phyloP scores from a whole-genome alignment of 257 asterid species.

The Rhazya stricta region DNA sequence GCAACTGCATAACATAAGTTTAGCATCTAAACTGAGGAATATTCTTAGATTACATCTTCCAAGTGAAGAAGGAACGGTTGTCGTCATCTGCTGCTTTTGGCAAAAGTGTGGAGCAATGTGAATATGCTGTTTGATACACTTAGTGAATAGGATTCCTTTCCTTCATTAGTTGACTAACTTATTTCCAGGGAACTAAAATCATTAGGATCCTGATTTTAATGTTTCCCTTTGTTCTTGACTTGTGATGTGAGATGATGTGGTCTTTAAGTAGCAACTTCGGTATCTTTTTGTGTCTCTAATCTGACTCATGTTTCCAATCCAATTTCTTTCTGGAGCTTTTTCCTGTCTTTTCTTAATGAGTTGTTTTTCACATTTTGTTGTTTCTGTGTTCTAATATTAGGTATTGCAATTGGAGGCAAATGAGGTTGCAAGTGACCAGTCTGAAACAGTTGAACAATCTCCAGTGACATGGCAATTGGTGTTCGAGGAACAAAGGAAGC shows the following conservation, averaged over 20 bases:
- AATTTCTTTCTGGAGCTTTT: not conserved
- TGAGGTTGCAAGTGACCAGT: slow-evolving; percentile 53
- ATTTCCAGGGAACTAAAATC: not conserved
- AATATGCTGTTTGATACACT: not conserved
- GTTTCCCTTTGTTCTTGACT: not conserved
- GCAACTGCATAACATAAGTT: not conserved
- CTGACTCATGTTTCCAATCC: not conserved
- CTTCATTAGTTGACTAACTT: not conserved
- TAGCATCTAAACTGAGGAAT: not conserved
- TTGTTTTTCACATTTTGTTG: not conserved
- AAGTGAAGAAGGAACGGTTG: not conserved
- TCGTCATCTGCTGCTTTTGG: not conserved
- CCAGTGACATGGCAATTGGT: slow-evolving; percentile 56
- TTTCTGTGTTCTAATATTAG: slow-evolving; percentile 23
- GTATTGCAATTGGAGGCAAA: slow-evolving; percentile 84
- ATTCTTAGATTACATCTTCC: not conserved
- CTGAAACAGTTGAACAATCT: slow-evolving; percentile 44
- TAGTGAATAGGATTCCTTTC: not conserved
- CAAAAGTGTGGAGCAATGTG: not conserved
- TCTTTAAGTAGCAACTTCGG: not conserved
- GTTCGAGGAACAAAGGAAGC: slow-evolving; percentile 80
- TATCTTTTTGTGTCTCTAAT: not conserved
- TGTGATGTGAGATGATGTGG: not conserved
- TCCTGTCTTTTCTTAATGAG: not conserved
- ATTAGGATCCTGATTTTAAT: not conserved